Percentiles rank a stretch among this genome's conserved stretches.
Conservation (phyloP, 306 rosid genomes). For the Fragaria ananassa region DNA sequence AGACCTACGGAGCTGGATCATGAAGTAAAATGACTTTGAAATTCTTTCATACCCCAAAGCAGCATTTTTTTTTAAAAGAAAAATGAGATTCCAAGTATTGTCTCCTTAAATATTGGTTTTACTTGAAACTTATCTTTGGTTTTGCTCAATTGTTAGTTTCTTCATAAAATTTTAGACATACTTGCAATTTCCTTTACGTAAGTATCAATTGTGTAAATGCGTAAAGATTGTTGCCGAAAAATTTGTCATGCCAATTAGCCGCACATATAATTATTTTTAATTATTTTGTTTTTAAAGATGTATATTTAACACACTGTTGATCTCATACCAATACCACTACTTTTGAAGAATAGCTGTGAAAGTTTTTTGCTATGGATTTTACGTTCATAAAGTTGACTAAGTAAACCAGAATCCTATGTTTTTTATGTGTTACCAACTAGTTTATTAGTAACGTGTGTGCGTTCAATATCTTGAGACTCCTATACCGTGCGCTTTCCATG, state of each 20-base stretch:
- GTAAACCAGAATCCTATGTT: not conserved
- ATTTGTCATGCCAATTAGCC: not conserved
- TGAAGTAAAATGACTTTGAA: not conserved
- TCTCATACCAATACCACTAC: not conserved
- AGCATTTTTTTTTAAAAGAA: not conserved
- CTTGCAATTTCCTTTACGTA: not conserved
- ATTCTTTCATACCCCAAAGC: not conserved
- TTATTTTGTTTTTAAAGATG: not conserved
- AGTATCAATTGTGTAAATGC: not conserved
- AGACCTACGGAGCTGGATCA: not conserved
- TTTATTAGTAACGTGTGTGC: not conserved
- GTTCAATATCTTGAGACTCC: not conserved
- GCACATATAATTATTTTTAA: not conserved
- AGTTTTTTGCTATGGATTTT: not conserved
- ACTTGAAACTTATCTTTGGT: not conserved
- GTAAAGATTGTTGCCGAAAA: not conserved
- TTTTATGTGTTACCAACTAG: not conserved
- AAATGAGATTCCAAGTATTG: not conserved
- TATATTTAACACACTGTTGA: not conserved
- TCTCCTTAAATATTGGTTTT: not conserved
- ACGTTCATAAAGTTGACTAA: not conserved
- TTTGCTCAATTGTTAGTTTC: not conserved
- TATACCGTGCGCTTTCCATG: not conserved
- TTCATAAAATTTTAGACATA: not conserved
- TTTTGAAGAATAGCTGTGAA: not conserved